Evolutionary conservation across 148 eudicot species (phyloP), one percentile per base, ranked within the genome.

Genomic region (Rhododendron williamsianum): DNA sequence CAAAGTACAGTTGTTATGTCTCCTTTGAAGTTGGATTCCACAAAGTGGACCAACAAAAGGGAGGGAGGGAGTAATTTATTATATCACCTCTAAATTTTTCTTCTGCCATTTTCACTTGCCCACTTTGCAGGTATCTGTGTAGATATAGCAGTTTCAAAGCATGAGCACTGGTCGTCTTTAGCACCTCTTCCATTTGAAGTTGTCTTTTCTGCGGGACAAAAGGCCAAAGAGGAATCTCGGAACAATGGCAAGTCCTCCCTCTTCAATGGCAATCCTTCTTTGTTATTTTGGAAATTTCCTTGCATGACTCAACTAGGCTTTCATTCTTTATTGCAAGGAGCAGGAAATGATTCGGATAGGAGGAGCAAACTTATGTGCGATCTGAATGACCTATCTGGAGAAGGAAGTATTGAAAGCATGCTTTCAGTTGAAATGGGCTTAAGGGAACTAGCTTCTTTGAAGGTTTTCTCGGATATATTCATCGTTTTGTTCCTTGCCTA

Each of bases 161-260:
- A 92, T 89, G 98, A 94, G 76, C 93, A 91, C 76, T 97, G 99
- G 99, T 97, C 99, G 80, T 91, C 98, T 74, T 91, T 91, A 51
- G 99, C 99, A 41, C 99, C 99, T 89, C 98, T 97, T 76, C 98
- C 99, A 60, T 92, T 95, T 89, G 99, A 97, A 93, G 89, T 97
- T 86, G 98, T 97, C 69, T 87, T 94, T 84, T 97, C 99, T 84
- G 99, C 99, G 23, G 99, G 98, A 85, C 99, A 97, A 86, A 97
- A 95, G 89, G 98, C 98, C 60, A 95, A 91, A 90, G 99, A 97
- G 83, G 96, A 94, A 51, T 90, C 90, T 82, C 87, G 91, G 84
- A 82, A 90, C 86, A 92, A 91, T 94, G 90, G 90, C 82, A 88
- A 91, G 89, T 92, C 86, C 85, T 88, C 85, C 78, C 58, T 18